phyloP scores from a whole-genome alignment of 1,139 yeast species.

The Saccharomyces pastorianus region DNA sequence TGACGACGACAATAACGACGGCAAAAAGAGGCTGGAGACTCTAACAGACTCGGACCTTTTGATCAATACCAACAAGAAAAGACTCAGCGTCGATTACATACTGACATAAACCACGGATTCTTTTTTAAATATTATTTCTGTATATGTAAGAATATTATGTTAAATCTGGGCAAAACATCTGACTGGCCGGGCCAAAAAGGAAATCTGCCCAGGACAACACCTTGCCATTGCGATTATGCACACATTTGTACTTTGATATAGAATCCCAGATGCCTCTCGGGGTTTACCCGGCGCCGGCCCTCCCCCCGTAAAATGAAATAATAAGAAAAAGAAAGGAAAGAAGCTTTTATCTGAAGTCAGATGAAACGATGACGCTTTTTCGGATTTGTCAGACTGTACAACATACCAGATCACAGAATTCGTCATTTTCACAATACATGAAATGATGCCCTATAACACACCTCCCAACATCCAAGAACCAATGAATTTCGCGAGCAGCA shows the following conservation, averaged over 20 bases:
- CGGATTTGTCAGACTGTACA: not conserved
- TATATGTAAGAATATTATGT: not conserved
- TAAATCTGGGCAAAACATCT: not conserved
- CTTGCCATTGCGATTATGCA: not conserved
- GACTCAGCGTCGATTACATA: constrained; percentile 4
- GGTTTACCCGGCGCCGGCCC: not conserved
- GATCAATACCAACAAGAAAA: constrained; percentile 6
- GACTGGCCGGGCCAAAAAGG: not conserved
- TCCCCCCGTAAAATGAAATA: not conserved
- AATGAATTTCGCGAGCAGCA: not conserved
- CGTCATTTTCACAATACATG: not conserved
- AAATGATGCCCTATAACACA: not conserved
- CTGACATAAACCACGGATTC: not conserved
- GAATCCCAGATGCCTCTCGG: not conserved
- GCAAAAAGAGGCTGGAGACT: not conserved
- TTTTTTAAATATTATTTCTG: not conserved
- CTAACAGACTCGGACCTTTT: constrained; percentile 2
- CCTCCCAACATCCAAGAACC: not conserved
- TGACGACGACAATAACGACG: not conserved
- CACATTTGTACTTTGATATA: not conserved
- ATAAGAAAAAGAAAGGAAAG: not conserved
- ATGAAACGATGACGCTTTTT: not conserved
- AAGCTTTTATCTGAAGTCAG: not conserved
- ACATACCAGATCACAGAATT: not conserved
- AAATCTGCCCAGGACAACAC: not conserved